Percentiles rank a stretch among this genome's conserved stretches.
Evolutionary conservation across 331 rosid species (phyloP).

Genomic region (Pyrus hybrid): DNA sequence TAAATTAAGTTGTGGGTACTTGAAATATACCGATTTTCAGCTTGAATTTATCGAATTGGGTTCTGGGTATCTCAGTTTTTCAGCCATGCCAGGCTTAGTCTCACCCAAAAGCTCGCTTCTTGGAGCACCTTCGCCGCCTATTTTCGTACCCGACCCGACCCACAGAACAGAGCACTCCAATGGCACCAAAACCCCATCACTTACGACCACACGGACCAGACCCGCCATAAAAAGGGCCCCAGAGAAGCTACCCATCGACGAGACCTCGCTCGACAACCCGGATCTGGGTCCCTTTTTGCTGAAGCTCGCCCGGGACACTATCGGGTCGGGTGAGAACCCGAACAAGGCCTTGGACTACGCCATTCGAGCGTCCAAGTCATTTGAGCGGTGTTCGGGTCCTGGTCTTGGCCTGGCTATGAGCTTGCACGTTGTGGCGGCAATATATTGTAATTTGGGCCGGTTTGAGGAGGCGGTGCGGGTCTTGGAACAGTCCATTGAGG

Average conservation of each 20-base stretch:
- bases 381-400: constrained; percentile 72
- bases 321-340: constrained; percentile 88
- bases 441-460: constrained; percentile 63
- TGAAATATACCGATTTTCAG: background rate
- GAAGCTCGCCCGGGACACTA: constrained; percentile 71
- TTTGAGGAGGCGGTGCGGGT: constrained; percentile 84
- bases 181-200: constrained; percentile 44
- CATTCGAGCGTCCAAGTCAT: constrained; percentile 72
- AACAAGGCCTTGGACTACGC: constrained; percentile 77
- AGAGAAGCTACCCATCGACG: constrained; percentile 24
- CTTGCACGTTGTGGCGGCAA: constrained; percentile 80
- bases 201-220: constrained; percentile 48
- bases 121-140: constrained; percentile 25
- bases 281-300: constrained; percentile 93
- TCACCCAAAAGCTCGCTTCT: constrained; percentile 26
- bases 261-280: constrained; percentile 75
- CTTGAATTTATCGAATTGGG: background rate
- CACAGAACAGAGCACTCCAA: constrained; percentile 14
- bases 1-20: background rate
- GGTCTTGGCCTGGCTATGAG: constrained; percentile 86
- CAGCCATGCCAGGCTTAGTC: constrained; percentile 59
- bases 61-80: background rate
- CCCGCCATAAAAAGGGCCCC: constrained; percentile 22
- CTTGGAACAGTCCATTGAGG: constrained; percentile 73
- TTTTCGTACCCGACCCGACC: constrained; percentile 29